A percentile compares a stretch with the other conserved stretches of the same genome.
phyloP scores from a whole-genome alignment of 352 stramenopile genomes.

The Saprolegnia parasitica region DNA sequence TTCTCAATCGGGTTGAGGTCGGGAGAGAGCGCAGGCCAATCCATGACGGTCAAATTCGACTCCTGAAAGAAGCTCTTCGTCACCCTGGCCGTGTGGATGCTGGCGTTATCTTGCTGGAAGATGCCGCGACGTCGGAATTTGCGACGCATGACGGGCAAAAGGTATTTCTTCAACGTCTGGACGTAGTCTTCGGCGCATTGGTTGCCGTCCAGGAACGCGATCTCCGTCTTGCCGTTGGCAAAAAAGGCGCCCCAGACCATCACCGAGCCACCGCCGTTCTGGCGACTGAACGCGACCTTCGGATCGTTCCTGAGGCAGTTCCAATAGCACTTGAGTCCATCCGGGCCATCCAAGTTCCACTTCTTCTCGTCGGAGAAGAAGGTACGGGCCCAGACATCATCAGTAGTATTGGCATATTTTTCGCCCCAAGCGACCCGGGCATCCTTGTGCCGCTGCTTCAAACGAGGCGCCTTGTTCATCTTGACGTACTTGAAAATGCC shows the following conservation, averaged over 20 bases:
- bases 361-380: constrained; percentile 15
- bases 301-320: neutral
- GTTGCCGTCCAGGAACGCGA: neutral
- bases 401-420: too few relatives aligned
- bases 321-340: constrained; percentile 3
- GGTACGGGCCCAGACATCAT: neutral
- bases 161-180: neutral
- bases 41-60: neutral
- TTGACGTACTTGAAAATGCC: neutral
- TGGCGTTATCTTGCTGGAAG: constrained; percentile 19
- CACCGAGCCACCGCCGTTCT: constrained; percentile 8
- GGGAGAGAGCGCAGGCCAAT: neutral
- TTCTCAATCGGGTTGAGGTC: constrained; percentile 28
- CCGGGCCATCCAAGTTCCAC: neutral
- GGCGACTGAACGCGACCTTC: neutral
- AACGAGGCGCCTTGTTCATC: constrained; percentile 1
- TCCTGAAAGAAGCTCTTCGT: neutral
- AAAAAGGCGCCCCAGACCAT: constrained; percentile 19
- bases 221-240: constrained; percentile 1
- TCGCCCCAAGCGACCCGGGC: neutral
- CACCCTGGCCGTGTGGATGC: neutral
- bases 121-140: neutral
- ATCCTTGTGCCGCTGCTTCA: neutral
- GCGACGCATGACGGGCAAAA: neutral
- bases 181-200: constrained; percentile 4